Percentiles rank a stretch among this genome's conserved stretches.
Conservation (phyloP, 306 rosid genomes). For the Arachis stenosperma region DNA sequence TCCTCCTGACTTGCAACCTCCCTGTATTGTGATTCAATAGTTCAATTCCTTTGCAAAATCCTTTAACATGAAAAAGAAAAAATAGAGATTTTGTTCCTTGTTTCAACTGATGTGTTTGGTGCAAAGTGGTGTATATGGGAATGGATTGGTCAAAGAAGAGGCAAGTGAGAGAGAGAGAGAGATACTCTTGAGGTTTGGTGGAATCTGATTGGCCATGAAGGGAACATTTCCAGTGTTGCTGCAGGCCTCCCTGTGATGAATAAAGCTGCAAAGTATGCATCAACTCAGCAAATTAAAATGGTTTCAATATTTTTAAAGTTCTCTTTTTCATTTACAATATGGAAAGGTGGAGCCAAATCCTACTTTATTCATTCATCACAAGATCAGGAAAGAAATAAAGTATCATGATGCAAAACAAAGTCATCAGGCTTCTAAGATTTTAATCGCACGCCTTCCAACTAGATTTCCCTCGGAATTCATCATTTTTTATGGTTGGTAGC, state of each 20-base stretch:
- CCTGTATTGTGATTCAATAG: slow-evolving; percentile 46
- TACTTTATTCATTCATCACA: slow-evolving; percentile 41
- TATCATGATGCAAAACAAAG: slow-evolving; percentile 41
- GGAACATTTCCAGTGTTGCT: slow-evolving; percentile 98
- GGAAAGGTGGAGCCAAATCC: slow-evolving; percentile 58
- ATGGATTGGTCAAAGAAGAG: slow-evolving; percentile 55
- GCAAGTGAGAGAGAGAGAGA: slow-evolving; percentile 39
- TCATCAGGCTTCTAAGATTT: slow-evolving; percentile 59
- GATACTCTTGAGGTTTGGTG: slow-evolving; percentile 71
- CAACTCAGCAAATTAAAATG: slow-evolving; percentile 60
- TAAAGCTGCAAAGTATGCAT: slow-evolving; percentile 74
- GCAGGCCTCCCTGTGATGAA: slow-evolving; percentile 79
- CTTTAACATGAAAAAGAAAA: not conserved
- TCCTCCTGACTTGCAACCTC: slow-evolving; percentile 78
- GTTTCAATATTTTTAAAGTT: slow-evolving; percentile 9
- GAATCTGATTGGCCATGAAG: slow-evolving; percentile 96
- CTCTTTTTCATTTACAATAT: slow-evolving; percentile 10
- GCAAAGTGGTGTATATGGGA: slow-evolving; percentile 20
- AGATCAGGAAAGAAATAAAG: slow-evolving; percentile 33
- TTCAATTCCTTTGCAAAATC: not conserved
- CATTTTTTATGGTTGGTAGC: slow-evolving; percentile 57
- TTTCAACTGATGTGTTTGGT: not conserved
- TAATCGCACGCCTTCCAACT: slow-evolving; percentile 63
- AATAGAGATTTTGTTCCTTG: slow-evolving; percentile 19
- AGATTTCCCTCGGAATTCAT: slow-evolving; percentile 56